Conservation (phyloP, 2,329 filamentous ascomycete species). For the Colletotrichum liaoningense region DNA sequence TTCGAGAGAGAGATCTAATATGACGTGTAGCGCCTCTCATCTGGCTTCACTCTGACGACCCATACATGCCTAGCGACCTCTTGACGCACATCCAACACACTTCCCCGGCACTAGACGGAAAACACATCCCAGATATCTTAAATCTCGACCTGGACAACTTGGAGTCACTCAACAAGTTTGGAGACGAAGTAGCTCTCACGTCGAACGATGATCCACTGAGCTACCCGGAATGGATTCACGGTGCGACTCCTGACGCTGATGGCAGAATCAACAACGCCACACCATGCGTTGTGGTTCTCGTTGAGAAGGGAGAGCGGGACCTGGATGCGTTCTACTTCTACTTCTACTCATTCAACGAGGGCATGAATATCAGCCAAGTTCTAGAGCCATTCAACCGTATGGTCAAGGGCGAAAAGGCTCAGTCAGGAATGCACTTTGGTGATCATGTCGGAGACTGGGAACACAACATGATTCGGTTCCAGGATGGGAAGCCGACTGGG, state of each 20-base stretch:
- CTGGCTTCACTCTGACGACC: slow-evolving; percentile 47
- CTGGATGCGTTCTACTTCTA: slow-evolving; percentile 49
- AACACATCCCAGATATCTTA: slow-evolving; percentile 36
- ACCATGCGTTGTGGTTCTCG: slow-evolving; percentile 45
- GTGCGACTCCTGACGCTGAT: slow-evolving; percentile 39
- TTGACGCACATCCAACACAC: slow-evolving; percentile 45
- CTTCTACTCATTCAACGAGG: slow-evolving; percentile 48
- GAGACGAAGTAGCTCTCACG: slow-evolving; percentile 40
- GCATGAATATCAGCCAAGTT: slow-evolving; percentile 46
- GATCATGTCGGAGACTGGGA: slow-evolving; percentile 46
- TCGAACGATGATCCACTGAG: slow-evolving; percentile 43
- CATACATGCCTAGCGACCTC: slow-evolving; percentile 43
- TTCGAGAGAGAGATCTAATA: neutral
- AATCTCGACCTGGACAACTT: slow-evolving; percentile 43
- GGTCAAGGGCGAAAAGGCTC: slow-evolving; percentile 33
- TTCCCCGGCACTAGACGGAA: slow-evolving; percentile 36
- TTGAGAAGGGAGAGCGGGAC: slow-evolving; percentile 41
- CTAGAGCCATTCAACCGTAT: slow-evolving; percentile 43
- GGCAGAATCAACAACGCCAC: slow-evolving; percentile 41
- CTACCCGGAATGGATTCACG: slow-evolving; percentile 43
- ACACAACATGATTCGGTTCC: slow-evolving; percentile 47
- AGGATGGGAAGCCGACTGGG: slow-evolving; percentile 41
- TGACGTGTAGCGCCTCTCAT: slow-evolving; percentile 42
- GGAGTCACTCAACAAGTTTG: slow-evolving; percentile 40
- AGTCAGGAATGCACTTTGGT: slow-evolving; percentile 43